Conservation (phyloP, 257 asterid genomes). For the Handroanthus guayacan region DNA sequence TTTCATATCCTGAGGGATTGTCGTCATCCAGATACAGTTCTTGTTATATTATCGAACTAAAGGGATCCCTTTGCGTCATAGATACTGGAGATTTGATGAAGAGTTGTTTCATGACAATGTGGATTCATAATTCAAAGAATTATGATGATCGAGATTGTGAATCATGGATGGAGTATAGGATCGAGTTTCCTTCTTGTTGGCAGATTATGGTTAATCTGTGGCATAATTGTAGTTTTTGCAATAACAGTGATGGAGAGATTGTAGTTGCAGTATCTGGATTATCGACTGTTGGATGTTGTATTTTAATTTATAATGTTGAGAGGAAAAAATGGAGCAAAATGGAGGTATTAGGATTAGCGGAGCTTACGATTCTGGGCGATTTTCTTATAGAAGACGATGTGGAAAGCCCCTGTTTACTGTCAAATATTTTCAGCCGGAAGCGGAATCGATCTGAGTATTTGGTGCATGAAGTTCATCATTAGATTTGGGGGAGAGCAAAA, state of each 20-base stretch:
- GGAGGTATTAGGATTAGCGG: background rate
- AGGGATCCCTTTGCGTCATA: background rate
- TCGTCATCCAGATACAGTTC: background rate
- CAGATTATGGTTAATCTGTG: no score
- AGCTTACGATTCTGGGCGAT: background rate
- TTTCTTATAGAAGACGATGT: conserved; percentile 10
- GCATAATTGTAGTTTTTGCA: background rate
- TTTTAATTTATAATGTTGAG: background rate
- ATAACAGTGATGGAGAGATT: background rate
- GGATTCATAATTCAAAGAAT: background rate
- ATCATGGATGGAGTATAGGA: background rate
- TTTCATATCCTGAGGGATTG: background rate
- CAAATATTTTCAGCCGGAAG: no score
- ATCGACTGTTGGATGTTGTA: background rate
- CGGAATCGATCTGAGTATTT: no score
- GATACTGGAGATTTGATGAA: background rate
- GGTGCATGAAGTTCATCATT: no score
- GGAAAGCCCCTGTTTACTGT: background rate
- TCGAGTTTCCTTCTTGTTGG: background rate
- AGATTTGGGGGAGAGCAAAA: no score
- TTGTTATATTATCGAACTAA: background rate
- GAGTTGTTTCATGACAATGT: background rate
- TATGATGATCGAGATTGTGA: background rate
- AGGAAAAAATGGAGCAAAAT: background rate
- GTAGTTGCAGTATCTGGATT: background rate